Conservation (phyloP, 2,329 filamentous ascomycete species). For the Fusarium tjaetaba region DNA sequence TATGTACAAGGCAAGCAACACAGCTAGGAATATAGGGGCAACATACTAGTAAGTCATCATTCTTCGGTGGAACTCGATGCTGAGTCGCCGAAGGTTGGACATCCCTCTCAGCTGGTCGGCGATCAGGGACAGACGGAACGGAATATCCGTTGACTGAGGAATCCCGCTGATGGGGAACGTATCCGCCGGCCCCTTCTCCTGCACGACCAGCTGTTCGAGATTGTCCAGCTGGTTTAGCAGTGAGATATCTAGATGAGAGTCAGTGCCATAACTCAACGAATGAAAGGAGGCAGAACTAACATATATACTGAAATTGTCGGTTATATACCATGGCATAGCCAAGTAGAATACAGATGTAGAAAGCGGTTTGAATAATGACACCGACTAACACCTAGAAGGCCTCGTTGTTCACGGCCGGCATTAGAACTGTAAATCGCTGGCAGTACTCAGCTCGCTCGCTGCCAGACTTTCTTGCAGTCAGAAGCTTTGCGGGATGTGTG, state of each 20-base stretch:
- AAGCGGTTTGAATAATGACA: fast-evolving
- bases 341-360: not conserved
- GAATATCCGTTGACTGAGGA: fast-evolving
- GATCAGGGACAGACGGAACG: fast-evolving
- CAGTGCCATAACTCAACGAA: not conserved
- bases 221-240: not conserved
- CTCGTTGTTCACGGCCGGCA: not conserved
- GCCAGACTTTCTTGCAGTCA: not conserved
- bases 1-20: not conserved
- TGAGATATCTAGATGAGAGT: not conserved
- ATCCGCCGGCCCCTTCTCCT: not conserved
- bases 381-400: not conserved
- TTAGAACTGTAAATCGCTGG: not conserved
- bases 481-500: not conserved
- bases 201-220: not conserved
- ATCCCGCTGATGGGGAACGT: fast-evolving
- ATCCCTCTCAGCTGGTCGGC: not conserved
- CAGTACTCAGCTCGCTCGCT: not conserved
- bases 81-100: fast-evolving
- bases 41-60: not conserved
- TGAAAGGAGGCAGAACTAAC: not conserved
- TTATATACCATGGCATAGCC: not conserved
- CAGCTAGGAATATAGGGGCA: not conserved
- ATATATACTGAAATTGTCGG: not conserved
- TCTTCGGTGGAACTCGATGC: fast-evolving